Evolutionary conservation across 2,329 filamentous ascomycete species (phyloP).

Genomic region (Trichoderma aggressivum): DNA sequence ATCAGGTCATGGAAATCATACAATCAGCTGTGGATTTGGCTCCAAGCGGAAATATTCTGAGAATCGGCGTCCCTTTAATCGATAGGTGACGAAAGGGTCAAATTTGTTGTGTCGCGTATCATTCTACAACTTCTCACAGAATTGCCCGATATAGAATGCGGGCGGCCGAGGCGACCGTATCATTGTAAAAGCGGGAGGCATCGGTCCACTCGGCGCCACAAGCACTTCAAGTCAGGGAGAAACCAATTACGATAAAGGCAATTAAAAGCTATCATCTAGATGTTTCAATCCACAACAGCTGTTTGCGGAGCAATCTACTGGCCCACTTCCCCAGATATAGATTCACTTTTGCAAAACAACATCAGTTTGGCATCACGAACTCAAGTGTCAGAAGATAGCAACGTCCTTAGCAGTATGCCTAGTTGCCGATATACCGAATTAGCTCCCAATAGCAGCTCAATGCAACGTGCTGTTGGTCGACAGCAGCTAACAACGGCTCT

Average conservation of each 20-base stretch:
- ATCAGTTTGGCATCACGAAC: not conserved
- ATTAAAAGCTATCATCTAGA: not conserved
- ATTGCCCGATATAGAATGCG: constrained; percentile 4
- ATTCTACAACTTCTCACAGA: not conserved
- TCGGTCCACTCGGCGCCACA: not conserved
- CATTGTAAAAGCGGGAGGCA: not conserved
- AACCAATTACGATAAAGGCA: not conserved
- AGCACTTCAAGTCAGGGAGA: not conserved
- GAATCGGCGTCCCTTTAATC: not conserved
- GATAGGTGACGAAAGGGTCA: not conserved
- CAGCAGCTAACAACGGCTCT: not conserved
- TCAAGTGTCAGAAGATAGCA: not conserved
- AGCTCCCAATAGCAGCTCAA: not conserved
- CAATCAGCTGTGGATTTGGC: not conserved
- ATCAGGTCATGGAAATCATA: not conserved
- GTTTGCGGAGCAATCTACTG: not conserved
- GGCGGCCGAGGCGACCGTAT: not conserved
- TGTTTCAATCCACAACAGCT: not conserved
- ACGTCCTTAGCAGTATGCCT: not conserved
- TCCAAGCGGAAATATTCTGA: constrained; percentile 10
- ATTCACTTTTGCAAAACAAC: not conserved
- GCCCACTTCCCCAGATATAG: constrained; percentile 9
- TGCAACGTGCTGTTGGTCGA: constrained; percentile 4
- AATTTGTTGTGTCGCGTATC: not conserved
- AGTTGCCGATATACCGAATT: not conserved